Conservation (phyloP, 2,329 filamentous ascomycete genomes). For the Hortaea werneckii region DNA sequence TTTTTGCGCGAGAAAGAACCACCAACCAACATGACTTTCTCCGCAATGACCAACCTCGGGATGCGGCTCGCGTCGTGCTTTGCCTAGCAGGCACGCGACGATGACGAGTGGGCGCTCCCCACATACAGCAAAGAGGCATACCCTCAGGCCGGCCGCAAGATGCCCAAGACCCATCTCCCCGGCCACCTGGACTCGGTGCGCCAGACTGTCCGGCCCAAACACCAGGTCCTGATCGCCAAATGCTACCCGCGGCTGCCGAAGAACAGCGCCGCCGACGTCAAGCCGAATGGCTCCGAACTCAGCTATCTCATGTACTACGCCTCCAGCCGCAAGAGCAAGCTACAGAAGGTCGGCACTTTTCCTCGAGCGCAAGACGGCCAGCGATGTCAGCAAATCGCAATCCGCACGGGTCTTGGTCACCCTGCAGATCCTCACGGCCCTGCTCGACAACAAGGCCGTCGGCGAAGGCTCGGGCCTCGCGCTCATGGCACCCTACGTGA, state of each 20-base stretch:
- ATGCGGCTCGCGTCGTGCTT: not conserved
- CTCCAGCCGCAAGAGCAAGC: slow-evolving; percentile 84
- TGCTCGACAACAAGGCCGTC: slow-evolving; percentile 65
- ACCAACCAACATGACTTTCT: no score
- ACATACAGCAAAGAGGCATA: not conserved
- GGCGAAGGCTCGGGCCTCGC: slow-evolving; percentile 66
- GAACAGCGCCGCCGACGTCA: slow-evolving; percentile 73
- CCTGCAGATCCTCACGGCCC: slow-evolving; percentile 77
- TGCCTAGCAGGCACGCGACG: not conserved
- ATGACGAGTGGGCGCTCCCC: not conserved
- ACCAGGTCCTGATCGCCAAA: slow-evolving; percentile 91
- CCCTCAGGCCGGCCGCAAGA: not conserved
- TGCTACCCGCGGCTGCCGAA: slow-evolving; percentile 93
- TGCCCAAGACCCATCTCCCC: slow-evolving; percentile 14
- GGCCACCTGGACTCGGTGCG: slow-evolving; percentile 24
- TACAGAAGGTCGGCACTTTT: slow-evolving; percentile 91
- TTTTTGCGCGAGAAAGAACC: no score
- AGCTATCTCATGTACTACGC: slow-evolving; percentile 97
- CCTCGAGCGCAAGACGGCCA: slow-evolving; percentile 84
- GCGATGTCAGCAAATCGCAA: slow-evolving; percentile 79
- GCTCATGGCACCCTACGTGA: slow-evolving; percentile 70
- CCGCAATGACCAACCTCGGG: not conserved
- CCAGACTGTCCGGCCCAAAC: slow-evolving; percentile 71
- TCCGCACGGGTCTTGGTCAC: slow-evolving; percentile 85
- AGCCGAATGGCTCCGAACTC: slow-evolving; percentile 91